phyloP scores from a whole-genome alignment of 2,329 filamentous ascomycete genomes.

The Aspergillus caelatus region DNA sequence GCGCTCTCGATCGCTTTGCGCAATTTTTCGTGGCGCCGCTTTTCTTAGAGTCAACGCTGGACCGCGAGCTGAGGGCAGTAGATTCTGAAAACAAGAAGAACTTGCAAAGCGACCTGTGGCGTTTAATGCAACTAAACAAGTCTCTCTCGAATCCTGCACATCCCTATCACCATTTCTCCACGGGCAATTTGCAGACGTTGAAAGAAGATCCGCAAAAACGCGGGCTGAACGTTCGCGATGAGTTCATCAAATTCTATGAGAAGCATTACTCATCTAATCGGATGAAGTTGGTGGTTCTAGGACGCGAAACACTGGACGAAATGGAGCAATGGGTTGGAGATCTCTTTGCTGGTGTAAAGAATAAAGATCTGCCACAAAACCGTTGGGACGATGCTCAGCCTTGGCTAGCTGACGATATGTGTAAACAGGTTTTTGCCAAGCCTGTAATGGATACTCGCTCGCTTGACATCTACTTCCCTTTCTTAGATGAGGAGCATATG shows the following conservation, averaged over 20 bases:
- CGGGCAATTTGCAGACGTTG: slow-evolving; percentile 82
- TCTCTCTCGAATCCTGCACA: slow-evolving; percentile 84
- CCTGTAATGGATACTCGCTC: slow-evolving; percentile 86
- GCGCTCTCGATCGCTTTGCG: slow-evolving; percentile 85
- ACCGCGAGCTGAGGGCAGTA: slow-evolving; percentile 84
- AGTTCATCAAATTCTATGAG: slow-evolving; percentile 90
- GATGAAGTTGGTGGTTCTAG: slow-evolving; percentile 89
- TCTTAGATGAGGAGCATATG: slow-evolving; percentile 78
- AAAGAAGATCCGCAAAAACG: slow-evolving; percentile 78
- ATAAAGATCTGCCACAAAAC: slow-evolving; percentile 74
- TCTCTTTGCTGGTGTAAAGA: slow-evolving; percentile 77
- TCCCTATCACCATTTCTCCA: slow-evolving; percentile 89
- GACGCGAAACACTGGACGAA: slow-evolving; percentile 78
- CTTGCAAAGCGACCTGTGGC: slow-evolving; percentile 85
- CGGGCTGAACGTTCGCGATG: slow-evolving; percentile 82
- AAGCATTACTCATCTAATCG: slow-evolving; percentile 89
- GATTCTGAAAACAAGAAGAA: slow-evolving; percentile 99
- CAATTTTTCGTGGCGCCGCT: slow-evolving; percentile 91
- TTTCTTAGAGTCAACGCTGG: slow-evolving; percentile 81
- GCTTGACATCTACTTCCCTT: slow-evolving; percentile 80
- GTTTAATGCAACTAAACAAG: slow-evolving; percentile 84
- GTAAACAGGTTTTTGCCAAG: slow-evolving; percentile 80
- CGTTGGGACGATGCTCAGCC: slow-evolving; percentile 67
- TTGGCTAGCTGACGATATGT: slow-evolving; percentile 62
- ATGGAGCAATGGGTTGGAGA: slow-evolving; percentile 83